These are phyloP conservation scores for Aureobasidium sp. DNA, from an alignment of 2,329 filamentous ascomycete species.

Conservation along the genomic window DNA sequence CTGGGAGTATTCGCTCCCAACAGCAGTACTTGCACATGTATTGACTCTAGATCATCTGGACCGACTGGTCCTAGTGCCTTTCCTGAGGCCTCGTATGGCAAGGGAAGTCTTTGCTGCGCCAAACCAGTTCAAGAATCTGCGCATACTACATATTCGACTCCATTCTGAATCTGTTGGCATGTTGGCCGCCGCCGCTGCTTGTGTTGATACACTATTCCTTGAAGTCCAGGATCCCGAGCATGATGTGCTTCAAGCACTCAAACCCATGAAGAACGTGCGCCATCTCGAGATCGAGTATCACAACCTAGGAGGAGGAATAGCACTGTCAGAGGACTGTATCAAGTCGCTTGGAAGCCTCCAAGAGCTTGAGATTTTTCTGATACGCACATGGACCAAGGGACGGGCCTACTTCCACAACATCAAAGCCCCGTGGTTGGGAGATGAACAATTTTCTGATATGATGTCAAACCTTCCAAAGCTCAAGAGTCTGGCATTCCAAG, in stretches of 20 bases:
- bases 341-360: not conserved
- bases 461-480: conserved; percentile 1
- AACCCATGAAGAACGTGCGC: not conserved
- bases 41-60: not conserved
- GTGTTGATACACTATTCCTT: not conserved
- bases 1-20: not conserved
- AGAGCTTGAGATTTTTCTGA: not conserved
- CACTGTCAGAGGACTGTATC: not conserved
- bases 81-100: not conserved
- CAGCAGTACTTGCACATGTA: not conserved
- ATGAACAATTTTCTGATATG: not conserved
- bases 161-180: not conserved
- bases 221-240: not conserved
- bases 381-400: not conserved
- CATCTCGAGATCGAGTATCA: not conserved
- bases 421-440: not conserved
- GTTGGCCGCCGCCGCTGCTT: not conserved
- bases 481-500: not conserved
- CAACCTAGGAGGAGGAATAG: not conserved
- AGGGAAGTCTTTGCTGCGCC: not conserved
- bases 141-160: not conserved
- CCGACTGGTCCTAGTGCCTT: not conserved
- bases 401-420: not conserved
- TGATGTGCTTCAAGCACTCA: not conserved
- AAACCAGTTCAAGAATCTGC: not conserved